Evolutionary conservation across 306 rosid species (phyloP).

Genomic region (Trifolium repens): DNA sequence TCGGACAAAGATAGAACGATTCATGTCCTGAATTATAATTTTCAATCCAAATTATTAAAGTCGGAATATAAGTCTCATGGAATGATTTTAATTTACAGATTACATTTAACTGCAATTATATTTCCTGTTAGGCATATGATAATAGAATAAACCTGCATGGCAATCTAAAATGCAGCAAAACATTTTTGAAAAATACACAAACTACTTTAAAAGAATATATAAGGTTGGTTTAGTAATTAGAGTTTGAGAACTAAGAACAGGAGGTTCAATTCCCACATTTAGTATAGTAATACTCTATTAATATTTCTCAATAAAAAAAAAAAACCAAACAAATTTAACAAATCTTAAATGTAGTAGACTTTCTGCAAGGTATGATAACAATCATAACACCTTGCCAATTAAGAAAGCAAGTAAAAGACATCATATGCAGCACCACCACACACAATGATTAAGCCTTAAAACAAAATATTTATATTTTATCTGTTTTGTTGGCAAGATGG

Average conservation of each 20-base stretch:
- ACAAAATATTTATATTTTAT: conserved; percentile 8
- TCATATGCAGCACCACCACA: conserved; percentile 8
- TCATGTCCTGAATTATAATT: background rate
- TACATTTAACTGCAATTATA: no score
- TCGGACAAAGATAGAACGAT: background rate
- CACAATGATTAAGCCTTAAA: conserved; percentile 19
- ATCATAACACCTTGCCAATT: conserved; percentile 20
- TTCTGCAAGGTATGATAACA: conserved; percentile 6
- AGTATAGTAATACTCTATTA: background rate
- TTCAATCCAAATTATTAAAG: background rate
- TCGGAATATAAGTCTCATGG: no score
- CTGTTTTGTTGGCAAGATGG: no score
- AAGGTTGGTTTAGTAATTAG: background rate
- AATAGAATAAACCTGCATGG: background rate
- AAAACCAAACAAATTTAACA: conserved; percentile 14
- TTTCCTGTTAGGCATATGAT: no score
- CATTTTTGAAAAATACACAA: background rate
- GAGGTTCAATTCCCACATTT: background rate
- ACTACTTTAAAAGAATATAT: no score
- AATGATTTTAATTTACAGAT: no score
- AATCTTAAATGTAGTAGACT: background rate
- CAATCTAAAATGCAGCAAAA: background rate
- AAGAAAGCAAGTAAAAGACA: conserved; percentile 27
- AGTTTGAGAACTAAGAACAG: background rate
- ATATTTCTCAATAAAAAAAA: background rate